Percentiles rank a stretch among this genome's conserved stretches.
Conservation (phyloP, 768 basidiomycete species). For the Leucosporidium yakuticum region DNA sequence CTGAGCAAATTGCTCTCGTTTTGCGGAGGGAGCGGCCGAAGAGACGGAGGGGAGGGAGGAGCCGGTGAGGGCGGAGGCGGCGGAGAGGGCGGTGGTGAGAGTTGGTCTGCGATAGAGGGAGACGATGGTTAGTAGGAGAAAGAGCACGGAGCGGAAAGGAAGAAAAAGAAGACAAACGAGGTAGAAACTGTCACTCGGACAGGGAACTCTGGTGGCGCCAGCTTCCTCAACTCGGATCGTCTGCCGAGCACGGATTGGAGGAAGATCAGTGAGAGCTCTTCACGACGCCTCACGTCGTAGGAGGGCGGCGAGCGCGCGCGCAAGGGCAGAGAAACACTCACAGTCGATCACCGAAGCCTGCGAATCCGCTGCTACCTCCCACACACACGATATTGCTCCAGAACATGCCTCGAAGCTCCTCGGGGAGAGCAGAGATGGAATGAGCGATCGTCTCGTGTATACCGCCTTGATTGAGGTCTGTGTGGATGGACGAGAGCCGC, state of each 20-base stretch:
- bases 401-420: constrained; percentile 83
- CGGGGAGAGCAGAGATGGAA: constrained; percentile 68
- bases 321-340: constrained; percentile 46
- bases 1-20: constrained; percentile 41
- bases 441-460: constrained; percentile 67
- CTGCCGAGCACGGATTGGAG: constrained; percentile 48
- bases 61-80: constrained; percentile 13
- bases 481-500: not conserved
- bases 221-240: constrained; percentile 62
- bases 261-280: constrained; percentile 35
- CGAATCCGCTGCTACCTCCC: constrained; percentile 72
- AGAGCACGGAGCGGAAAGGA: constrained; percentile 31
- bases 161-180: constrained; percentile 53
- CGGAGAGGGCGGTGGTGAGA: constrained; percentile 45
- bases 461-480: constrained; percentile 75
- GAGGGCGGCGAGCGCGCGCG: not conserved
- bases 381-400: constrained; percentile 89
- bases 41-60: too few species aligned
- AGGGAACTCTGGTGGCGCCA: constrained; percentile 76
- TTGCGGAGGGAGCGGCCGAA: too few species aligned
- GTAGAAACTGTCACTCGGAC: constrained; percentile 64
- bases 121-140: constrained; percentile 38
- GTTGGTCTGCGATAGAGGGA: constrained; percentile 64
- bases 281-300: constrained; percentile 26
- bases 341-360: constrained; percentile 70